phyloP scores from a whole-genome alignment of 2,329 filamentous ascomycete species.

The Pseudocercospora eumusae region DNA sequence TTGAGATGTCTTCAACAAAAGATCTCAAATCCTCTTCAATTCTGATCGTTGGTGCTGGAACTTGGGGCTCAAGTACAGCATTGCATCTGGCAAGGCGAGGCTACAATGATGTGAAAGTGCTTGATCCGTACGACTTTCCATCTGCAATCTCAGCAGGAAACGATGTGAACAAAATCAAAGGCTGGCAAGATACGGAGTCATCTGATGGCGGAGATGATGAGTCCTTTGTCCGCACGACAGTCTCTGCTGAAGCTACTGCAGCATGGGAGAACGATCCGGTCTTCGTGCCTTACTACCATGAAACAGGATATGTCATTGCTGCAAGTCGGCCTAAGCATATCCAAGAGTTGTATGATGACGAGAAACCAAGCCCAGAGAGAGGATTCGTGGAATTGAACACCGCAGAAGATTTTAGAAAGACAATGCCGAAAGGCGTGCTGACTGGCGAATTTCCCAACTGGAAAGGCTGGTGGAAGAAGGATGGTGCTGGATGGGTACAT shows the following conservation, averaged over 20 bases:
- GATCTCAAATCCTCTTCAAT: slow-evolving; percentile 25
- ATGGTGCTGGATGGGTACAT: slow-evolving; percentile 57
- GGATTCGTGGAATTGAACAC: slow-evolving; percentile 42
- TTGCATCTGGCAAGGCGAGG: slow-evolving; percentile 53
- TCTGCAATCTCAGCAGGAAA: slow-evolving; percentile 54
- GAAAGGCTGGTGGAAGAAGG: slow-evolving; percentile 52
- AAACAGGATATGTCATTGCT: slow-evolving; percentile 52
- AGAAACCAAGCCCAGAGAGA: slow-evolving; percentile 28
- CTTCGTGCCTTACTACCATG: slow-evolving; percentile 49
- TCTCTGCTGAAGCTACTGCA: slow-evolving; percentile 43
- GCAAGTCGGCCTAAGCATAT: slow-evolving; percentile 46
- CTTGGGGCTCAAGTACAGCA: slow-evolving; percentile 57
- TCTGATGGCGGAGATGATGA: slow-evolving; percentile 37
- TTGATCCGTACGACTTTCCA: slow-evolving; percentile 51
- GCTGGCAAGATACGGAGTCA: slow-evolving; percentile 27
- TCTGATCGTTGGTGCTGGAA: slow-evolving; percentile 54
- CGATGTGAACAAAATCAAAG: slow-evolving; percentile 53
- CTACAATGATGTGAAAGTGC: slow-evolving; percentile 52
- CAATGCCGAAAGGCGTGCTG: slow-evolving; percentile 56
- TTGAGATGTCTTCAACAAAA: slow-evolving; percentile 3
- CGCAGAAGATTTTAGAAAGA: slow-evolving; percentile 50
- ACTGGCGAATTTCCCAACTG: slow-evolving; percentile 54
- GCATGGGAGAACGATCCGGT: slow-evolving; percentile 49
- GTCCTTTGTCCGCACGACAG: slow-evolving; percentile 40
- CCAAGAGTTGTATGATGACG: slow-evolving; percentile 26